Conservation (phyloP, 2,329 filamentous ascomycete genomes). For the Zymoseptoria crescenta region DNA sequence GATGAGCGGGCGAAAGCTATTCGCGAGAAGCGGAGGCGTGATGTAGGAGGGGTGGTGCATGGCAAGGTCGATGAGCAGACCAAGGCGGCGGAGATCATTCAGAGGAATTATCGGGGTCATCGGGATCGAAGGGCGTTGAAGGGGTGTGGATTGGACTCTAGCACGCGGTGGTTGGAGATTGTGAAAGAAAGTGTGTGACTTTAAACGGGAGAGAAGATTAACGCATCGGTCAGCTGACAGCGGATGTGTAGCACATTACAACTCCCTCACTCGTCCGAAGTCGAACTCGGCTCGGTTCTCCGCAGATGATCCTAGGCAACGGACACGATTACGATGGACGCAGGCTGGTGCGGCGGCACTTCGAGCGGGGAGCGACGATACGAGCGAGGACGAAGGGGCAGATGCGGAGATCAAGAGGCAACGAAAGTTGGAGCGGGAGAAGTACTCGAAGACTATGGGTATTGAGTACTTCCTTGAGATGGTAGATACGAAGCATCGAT, state of each 20-base stretch:
- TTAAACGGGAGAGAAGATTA: slow-evolving; percentile 27
- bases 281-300: slow-evolving; percentile 32
- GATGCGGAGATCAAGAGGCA: slow-evolving; percentile 28
- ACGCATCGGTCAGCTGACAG: slow-evolving; percentile 16
- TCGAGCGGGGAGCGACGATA: slow-evolving; percentile 62
- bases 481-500: slow-evolving; percentile 66
- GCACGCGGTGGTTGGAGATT: slow-evolving; percentile 63
- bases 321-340: slow-evolving; percentile 62
- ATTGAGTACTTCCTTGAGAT: slow-evolving; percentile 80
- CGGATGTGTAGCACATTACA: slow-evolving; percentile 44
- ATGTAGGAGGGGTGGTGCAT: not conserved
- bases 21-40: slow-evolving; percentile 8
- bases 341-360: slow-evolving; percentile 63
- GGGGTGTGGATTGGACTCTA: slow-evolving; percentile 62
- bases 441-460: slow-evolving; percentile 71
- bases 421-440: slow-evolving; percentile 50
- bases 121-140: slow-evolving; percentile 61
- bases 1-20: slow-evolving; percentile 24
- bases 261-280: slow-evolving; percentile 41
- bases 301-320: slow-evolving; percentile 6
- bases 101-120: slow-evolving; percentile 69
- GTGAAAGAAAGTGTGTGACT: slow-evolving; percentile 21
- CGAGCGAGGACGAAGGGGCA: slow-evolving; percentile 32
- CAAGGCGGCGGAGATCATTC: slow-evolving; percentile 29
- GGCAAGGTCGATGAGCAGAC: slow-evolving; percentile 6